phyloP scores from a whole-genome alignment of 2,329 filamentous ascomycete genomes.

The Pyrenochaeta sp. region DNA sequence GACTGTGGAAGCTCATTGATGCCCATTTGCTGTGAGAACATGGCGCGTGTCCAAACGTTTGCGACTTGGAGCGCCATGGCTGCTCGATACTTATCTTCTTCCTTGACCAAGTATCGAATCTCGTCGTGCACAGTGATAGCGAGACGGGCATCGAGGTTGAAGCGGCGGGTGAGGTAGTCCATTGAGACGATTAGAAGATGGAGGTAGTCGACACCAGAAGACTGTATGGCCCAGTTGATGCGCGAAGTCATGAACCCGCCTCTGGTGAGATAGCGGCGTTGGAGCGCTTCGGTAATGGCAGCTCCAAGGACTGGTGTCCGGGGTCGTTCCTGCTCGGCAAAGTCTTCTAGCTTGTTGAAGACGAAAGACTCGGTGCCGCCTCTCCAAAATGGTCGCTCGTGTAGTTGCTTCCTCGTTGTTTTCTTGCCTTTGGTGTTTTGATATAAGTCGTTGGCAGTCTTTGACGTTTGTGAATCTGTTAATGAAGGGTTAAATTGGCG shows the following conservation, averaged over 20 bases:
- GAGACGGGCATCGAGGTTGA: conserved; percentile 83
- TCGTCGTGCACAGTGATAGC: conserved; percentile 97
- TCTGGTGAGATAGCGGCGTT: conserved; percentile 85
- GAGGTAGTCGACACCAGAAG: conserved; percentile 94
- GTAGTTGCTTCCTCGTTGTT: conserved; percentile 75
- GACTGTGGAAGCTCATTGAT: conserved; percentile 94
- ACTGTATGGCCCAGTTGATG: conserved; percentile 99
- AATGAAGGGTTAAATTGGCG: conserved; percentile 91
- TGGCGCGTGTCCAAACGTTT: conserved; percentile 95
- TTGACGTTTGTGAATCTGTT: conserved; percentile 78
- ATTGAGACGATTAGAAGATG: conserved; percentile 92
- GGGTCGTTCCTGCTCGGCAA: conserved; percentile 91
- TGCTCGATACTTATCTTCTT: conserved; percentile 84
- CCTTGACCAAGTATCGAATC: conserved; percentile 89
- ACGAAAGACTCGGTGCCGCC: conserved; percentile 97
- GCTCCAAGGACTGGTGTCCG: conserved; percentile 92
- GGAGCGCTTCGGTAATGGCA: conserved; percentile 94
- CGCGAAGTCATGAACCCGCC: conserved; percentile 93
- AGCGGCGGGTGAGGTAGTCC: conserved; percentile 90
- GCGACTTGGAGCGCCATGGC: conserved; percentile 93
- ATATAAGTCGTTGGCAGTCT: conserved; percentile 83
- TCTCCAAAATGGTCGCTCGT: conserved; percentile 85
- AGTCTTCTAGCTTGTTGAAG: conserved; percentile 97
- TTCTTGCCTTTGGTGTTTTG: conserved; percentile 89
- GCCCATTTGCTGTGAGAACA: conserved; percentile 96